These are phyloP conservation scores for Hevea brasiliensis DNA, from an alignment of 345 rosid species.

Conservation along the genomic window DNA sequence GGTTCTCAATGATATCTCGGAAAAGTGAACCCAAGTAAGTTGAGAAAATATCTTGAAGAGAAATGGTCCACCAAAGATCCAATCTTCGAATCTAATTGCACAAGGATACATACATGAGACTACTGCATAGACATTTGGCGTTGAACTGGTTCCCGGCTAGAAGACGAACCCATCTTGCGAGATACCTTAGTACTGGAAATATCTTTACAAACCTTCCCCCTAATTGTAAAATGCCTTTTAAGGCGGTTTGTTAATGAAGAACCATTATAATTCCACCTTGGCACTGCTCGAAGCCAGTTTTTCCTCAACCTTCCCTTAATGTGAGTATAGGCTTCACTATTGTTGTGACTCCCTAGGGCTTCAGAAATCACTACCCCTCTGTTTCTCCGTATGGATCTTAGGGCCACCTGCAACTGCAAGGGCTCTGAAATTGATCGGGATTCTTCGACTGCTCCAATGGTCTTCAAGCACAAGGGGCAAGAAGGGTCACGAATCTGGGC, in stretches of 20 bases:
- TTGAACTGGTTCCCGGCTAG: constrained; percentile 25
- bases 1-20: constrained; percentile 13
- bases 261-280: constrained; percentile 31
- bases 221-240: constrained; percentile 48
- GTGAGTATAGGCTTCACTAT: constrained; percentile 32
- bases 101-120: constrained; percentile 20
- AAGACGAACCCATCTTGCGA: constrained; percentile 33
- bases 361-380: constrained; percentile 49
- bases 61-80: constrained; percentile 14
- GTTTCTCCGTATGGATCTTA: constrained; percentile 62
- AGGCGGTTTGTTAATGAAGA: constrained; percentile 47
- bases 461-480: constrained; percentile 66
- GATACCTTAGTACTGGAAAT: constrained; percentile 27
- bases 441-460: constrained; percentile 44
- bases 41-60: neutral
- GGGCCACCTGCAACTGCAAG: constrained; percentile 57
- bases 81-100: constrained; percentile 22
- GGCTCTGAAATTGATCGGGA: constrained; percentile 54
- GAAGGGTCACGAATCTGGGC: constrained; percentile 68
- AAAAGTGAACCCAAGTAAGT: constrained; percentile 3
- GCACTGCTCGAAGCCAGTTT: constrained; percentile 34
- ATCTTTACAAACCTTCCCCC: constrained; percentile 38
- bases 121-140: constrained; percentile 25
- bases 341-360: constrained; percentile 26
- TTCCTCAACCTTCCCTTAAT: constrained; percentile 39